Conservation (phyloP, 1,284 basidiomycete species). For the Exobasidium cylindrosporum region DNA sequence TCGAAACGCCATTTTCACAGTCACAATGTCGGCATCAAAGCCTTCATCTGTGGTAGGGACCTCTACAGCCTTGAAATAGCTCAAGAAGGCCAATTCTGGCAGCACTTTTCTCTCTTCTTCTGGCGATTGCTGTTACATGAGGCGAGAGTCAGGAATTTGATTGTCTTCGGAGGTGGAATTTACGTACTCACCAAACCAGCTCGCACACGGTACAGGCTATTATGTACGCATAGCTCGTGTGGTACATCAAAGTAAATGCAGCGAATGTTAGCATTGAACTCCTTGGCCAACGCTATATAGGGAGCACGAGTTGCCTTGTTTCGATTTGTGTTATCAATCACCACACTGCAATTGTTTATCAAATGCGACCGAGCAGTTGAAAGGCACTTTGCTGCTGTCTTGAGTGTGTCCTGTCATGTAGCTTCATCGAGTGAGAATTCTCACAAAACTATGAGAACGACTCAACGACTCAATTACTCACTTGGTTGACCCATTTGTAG, state of each 20-base stretch:
- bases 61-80: constrained; percentile 12
- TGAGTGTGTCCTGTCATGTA: constrained; percentile 62
- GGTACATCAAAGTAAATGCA: constrained; percentile 18
- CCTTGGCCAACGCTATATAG: constrained; percentile 23
- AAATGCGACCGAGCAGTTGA: constrained; percentile 65
- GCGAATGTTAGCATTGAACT: constrained; percentile 13
- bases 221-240: constrained; percentile 10
- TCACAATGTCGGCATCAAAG: constrained; percentile 9
- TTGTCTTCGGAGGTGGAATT: too few relatives aligned
- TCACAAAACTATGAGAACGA: too few relatives aligned
- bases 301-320: constrained; percentile 24
- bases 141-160: not conserved
- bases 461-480: too few relatives aligned
- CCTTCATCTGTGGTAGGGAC: constrained; percentile 11
- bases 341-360: constrained; percentile 52
- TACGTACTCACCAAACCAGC: constrained; percentile 11
- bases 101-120: constrained; percentile 8
- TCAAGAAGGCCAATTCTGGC: constrained; percentile 7
- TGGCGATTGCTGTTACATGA: not conserved
- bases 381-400: constrained; percentile 71
- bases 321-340: constrained; percentile 45
- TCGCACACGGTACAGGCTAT: constrained; percentile 14
- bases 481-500: constrained; percentile 60
- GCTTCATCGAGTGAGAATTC: too few relatives aligned
- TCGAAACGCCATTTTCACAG: constrained; percentile 5